Evolutionary conservation across 2,329 filamentous ascomycete species (phyloP).

Genomic region (Trichophyton benhamiae): DNA sequence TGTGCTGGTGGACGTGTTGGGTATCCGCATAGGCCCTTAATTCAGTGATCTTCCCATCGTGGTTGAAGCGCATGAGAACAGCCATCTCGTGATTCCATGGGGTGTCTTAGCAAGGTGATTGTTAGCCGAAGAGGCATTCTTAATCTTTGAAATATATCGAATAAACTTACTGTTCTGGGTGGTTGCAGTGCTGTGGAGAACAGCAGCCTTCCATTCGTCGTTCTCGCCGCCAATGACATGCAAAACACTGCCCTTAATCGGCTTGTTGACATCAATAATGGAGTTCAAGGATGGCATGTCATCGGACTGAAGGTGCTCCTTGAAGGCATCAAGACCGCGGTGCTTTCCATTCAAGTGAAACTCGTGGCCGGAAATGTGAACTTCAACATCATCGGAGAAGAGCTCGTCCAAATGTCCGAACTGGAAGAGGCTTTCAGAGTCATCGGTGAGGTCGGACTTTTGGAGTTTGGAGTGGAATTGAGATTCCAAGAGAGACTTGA

Average conservation of each 20-base stretch:
- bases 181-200: constrained; percentile 10
- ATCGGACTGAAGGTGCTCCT: constrained; percentile 7
- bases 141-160: background rate
- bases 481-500: constrained; percentile 8
- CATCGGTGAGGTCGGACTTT: constrained; percentile 2
- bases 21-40: constrained; percentile 8
- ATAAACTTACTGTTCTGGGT: constrained; percentile 6
- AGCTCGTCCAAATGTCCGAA: constrained; percentile 8
- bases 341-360: constrained; percentile 9
- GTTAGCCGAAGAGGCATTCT: background rate
- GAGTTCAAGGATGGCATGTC: constrained; percentile 7
- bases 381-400: constrained; percentile 8
- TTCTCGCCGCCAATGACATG: constrained; percentile 9
- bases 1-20: constrained; percentile 8
- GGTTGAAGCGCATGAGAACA: constrained; percentile 9
- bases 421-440: constrained; percentile 8
- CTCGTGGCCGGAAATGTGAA: constrained; percentile 8
- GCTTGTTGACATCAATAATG: constrained; percentile 9
- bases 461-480: constrained; percentile 8
- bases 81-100: constrained; percentile 10
- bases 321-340: constrained; percentile 6
- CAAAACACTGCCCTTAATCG: constrained; percentile 7
- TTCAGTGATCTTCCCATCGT: constrained; percentile 9
- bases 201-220: constrained; percentile 9
- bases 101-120: background rate